A percentile compares a stretch with the other conserved stretches of the same genome.
phyloP scores from a whole-genome alignment of 768 basidiomycete genomes.

The Rhodosporidiobolus sp. region DNA sequence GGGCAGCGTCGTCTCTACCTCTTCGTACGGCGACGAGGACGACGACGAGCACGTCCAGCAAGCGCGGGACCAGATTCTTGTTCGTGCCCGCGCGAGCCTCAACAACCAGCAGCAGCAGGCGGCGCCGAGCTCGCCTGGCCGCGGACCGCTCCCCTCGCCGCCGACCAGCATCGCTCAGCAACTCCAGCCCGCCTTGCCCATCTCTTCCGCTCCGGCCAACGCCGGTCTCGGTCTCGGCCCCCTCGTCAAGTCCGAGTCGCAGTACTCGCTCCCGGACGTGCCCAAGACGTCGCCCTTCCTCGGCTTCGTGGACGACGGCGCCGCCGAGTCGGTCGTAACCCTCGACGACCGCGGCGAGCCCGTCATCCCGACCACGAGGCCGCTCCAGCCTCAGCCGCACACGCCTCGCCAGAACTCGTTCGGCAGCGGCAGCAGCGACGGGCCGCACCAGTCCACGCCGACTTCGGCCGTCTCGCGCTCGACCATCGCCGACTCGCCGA shows the following conservation, averaged over 20 bases:
- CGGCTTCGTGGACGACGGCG: slow-evolving; percentile 36
- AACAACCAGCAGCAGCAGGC: not conserved
- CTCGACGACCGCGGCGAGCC: not conserved
- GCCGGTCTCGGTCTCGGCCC: slow-evolving; percentile 1
- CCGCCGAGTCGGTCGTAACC: slow-evolving; percentile 20
- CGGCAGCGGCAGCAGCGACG: not conserved
- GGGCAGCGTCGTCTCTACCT: slow-evolving; percentile 10
- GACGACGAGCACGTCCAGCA: slow-evolving; percentile 3
- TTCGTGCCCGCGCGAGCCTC: not conserved
- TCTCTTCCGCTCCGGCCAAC: not conserved
- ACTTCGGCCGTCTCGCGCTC: not conserved
- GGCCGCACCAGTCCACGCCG: slow-evolving; percentile 16
- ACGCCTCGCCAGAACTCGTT: not conserved
- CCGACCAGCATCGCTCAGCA: not conserved
- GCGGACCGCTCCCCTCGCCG: not conserved
- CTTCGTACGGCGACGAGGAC: slow-evolving; percentile 34
- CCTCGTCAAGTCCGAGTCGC: slow-evolving; percentile 18
- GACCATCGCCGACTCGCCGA: slow-evolving; percentile 17
- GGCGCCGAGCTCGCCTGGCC: not conserved
- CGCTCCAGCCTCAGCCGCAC: slow-evolving; percentile 1
- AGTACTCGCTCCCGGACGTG: slow-evolving; percentile 38
- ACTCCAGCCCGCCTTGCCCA: not conserved
- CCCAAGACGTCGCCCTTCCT: slow-evolving; percentile 36
- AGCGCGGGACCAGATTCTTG: slow-evolving; percentile 11
- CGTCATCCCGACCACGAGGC: not conserved